Evolutionary conservation across 2,329 filamentous ascomycete genomes (phyloP), one percentile per base, ranked within the genome.

Genomic region (Nectriaceae sp.): DNA sequence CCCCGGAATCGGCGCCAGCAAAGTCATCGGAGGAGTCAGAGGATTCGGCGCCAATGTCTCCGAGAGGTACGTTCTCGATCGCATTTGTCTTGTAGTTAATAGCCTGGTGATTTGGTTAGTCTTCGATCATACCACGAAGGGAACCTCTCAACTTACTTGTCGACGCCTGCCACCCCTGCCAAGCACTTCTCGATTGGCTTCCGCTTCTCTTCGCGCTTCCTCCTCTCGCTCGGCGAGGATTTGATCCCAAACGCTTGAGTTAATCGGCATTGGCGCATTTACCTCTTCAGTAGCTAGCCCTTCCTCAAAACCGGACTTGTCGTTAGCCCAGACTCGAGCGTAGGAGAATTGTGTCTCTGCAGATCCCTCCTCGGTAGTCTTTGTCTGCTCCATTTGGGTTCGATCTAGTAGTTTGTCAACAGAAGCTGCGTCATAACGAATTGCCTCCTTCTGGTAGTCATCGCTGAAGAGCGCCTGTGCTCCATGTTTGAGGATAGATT

Each of bases 371-470:
- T 84, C 78, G 10, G 82, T 80, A 2, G 78, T 74, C 46, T 79
- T 78, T 0, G 85, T 89, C 55, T 89, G 83, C 64, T 96, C 90
- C 21, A 89, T 82, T 54, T 89, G 83, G 37, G 87, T 90, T 40
- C 94, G 84, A 65, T 97, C 92, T n/a, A 99, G 77, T 11, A 99
- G 79, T 56, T 88, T 90, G 44, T 97, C 90, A n/a, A 99, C 84
- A 1, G 89, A 88, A 1, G 84, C 80, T 1, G 80, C 75, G 62
- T 97, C 91, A 62, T 97, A 99, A 4, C 79, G 78, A 50, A 97
- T 92, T 48, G 91, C 85, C 6, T 83, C 78, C 36, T 85, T 83
- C 37, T 81, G 75, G 49, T 85, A 78, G 44, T 87, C 82, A 21
- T 94, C 88, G 41, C 86, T 82, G 65, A 99, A 97, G 3, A 99